Base-by-base conservation (phyloP, 352 stramenopile genomes). In the Phytophthora tubulina region DNA sequence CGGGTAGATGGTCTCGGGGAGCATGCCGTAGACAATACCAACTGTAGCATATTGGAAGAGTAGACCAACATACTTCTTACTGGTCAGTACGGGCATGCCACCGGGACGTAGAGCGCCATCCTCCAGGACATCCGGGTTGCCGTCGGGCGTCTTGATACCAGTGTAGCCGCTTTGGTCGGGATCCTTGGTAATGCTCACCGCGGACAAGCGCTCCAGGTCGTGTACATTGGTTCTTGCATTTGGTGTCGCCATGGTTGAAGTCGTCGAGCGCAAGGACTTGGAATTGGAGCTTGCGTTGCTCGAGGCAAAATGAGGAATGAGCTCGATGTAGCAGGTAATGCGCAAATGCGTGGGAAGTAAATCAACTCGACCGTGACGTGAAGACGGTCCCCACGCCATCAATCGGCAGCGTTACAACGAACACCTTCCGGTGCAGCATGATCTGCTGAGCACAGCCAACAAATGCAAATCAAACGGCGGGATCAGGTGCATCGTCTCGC, bases 1-100 rank as follows among this genome's bases (percentile, higher is more conserved):
- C 15, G 80, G 76, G 68, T 88, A 88, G 63, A 82, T 78, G 0
- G 75, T 78, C 15, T 73, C 66, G 3, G 79, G 80, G 2, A 88
- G 50, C 32, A 66, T 70, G 10, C 76, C 79, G 49, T 82, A 79
- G 27, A 84, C 61, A 13, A 86, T 53, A 11, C 79, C 76, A 14
- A 84, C 74, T 2, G 70, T 72, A 31, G 79, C 76, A 46, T 86
- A 86, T 64, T 87, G 79, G 38, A 69, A 70, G 7, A 85, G 53
- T 2, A 87, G 51, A 9, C 73, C 77, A 44, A 84, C 74, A 58
- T 79, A 70, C 52, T 85, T 77, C 21, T 66, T 76, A 61, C 67
- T 77, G 14, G 49, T 75, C 36, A 84, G 59, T 15, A 72, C 57
- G 8, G 76, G 71, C 39, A 52, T 57, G 8, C 70, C 76, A 63